Conservation (phyloP, 1,139 yeast species). For the Zygosaccharomyces pseudobailii region DNA sequence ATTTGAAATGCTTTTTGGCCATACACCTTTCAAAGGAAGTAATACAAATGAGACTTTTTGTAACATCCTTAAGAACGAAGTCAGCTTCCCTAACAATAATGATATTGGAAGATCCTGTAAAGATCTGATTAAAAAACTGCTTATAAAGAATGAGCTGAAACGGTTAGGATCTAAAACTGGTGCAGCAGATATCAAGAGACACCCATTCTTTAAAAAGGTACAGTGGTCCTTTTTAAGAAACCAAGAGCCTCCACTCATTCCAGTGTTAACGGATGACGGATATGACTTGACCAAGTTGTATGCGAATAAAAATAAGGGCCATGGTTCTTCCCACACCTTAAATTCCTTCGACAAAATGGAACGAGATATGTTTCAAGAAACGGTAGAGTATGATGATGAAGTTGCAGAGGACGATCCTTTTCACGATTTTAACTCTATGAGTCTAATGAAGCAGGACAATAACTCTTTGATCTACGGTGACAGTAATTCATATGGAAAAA, state of each 20-base stretch:
- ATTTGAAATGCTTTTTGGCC: conserved; percentile 91
- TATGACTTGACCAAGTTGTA: conserved; percentile 38
- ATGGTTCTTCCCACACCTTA: conserved; percentile 10
- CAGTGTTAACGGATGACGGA: conserved; percentile 66
- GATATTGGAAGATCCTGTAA: conserved; percentile 71
- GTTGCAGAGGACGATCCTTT: conserved; percentile 63
- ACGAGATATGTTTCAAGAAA: conserved; percentile 39
- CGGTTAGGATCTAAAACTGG: conserved; percentile 89
- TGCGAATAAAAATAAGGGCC: conserved; percentile 21
- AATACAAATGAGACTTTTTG: conserved; percentile 86
- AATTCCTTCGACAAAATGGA: conserved; percentile 32
- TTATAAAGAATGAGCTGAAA: conserved; percentile 83
- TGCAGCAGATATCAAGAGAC: conserved; percentile 88
- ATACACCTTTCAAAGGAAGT: conserved; percentile 92
- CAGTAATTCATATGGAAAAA: conserved; percentile 55
- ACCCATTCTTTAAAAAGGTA: conserved; percentile 80
- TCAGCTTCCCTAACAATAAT: conserved; percentile 54
- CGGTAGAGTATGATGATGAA: conserved; percentile 33
- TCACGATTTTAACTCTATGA: conserved; percentile 81
- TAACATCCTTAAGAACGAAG: conserved; percentile 78
- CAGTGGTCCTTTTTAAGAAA: conserved; percentile 95
- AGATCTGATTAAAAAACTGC: conserved; percentile 68
- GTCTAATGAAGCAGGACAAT: conserved; percentile 70
- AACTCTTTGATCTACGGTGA: conserved; percentile 48
- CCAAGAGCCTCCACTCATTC: conserved; percentile 92